Conservation (phyloP, 495 filamentous ascomycete genomes). For the Aspergillus heteromorphus region DNA sequence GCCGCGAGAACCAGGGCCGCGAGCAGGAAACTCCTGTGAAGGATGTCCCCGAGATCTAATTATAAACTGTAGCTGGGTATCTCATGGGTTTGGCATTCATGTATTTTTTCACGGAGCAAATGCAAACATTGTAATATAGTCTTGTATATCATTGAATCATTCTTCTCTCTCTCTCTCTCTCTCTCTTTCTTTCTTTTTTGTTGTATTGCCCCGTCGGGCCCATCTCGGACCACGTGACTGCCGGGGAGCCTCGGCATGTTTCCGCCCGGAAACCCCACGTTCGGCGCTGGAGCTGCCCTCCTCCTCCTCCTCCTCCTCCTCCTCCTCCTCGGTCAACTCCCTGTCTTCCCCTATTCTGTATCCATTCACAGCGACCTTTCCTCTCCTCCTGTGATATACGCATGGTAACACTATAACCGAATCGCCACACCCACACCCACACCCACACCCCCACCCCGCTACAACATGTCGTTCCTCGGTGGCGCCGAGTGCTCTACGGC, state of each 20-base stretch:
- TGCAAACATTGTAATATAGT: background rate
- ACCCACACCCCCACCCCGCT: too few species aligned
- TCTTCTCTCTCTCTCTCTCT: background rate
- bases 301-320: constrained; percentile 1
- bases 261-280: constrained; percentile 33
- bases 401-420: background rate
- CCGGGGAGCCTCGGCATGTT: constrained; percentile 31
- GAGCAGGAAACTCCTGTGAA: too few species aligned
- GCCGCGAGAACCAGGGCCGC: too few species aligned
- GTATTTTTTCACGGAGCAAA: background rate
- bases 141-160: background rate
- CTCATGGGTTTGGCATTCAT: background rate
- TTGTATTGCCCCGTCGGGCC: background rate
- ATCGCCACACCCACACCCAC: too few species aligned
- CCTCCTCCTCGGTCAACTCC: constrained; percentile 1
- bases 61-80: background rate
- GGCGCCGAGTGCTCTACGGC: constrained; percentile 96
- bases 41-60: background rate
- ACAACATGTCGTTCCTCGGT: constrained; percentile 82
- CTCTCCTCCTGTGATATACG: background rate
- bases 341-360: too few species aligned
- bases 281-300: background rate
- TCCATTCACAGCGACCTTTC: background rate
- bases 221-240: constrained; percentile 26
- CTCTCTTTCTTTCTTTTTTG: background rate